Evolutionary conservation across 2,329 filamentous ascomycete genomes (phyloP).

Genomic region (Neonectria neomacrospora): DNA sequence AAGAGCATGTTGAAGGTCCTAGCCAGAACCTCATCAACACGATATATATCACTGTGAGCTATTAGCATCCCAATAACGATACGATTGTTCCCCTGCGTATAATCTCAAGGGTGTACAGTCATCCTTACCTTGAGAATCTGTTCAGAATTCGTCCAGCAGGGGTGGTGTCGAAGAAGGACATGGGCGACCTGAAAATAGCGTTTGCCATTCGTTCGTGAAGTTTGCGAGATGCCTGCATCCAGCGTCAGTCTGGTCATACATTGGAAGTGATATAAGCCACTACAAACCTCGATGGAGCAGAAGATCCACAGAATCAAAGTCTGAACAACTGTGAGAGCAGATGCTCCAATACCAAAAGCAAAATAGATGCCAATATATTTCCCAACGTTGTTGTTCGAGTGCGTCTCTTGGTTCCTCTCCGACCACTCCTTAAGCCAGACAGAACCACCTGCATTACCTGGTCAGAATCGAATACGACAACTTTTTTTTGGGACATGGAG

Average conservation of each 20-base stretch:
- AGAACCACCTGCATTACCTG: slow-evolving; percentile 69
- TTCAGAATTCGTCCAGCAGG: slow-evolving; percentile 97
- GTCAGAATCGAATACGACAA: slow-evolving; percentile 14
- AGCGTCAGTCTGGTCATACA: slow-evolving; percentile 24
- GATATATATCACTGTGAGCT: slow-evolving; percentile 74
- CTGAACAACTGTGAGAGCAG: slow-evolving; percentile 86
- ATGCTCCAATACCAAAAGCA: slow-evolving; percentile 88
- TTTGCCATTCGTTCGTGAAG: slow-evolving; percentile 97
- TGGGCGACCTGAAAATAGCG: slow-evolving; percentile 95
- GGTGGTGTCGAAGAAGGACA: slow-evolving; percentile 99
- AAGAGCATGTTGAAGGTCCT: slow-evolving; percentile 98
- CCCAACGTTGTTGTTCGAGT: slow-evolving; percentile 79
- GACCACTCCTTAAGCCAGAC: slow-evolving; percentile 97
- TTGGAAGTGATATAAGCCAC: background rate
- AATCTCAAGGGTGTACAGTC: background rate
- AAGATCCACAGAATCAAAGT: slow-evolving; percentile 99
- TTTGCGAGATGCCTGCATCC: slow-evolving; percentile 84
- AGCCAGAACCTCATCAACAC: slow-evolving; percentile 91
- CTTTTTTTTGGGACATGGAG: too few relatives aligned
- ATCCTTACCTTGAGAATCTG: slow-evolving; percentile 84
- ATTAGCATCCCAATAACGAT: slow-evolving; percentile 36
- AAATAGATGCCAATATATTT: slow-evolving; percentile 97
- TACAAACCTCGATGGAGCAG: slow-evolving; percentile 90
- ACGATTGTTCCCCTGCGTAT: background rate
- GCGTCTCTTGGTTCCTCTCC: slow-evolving; percentile 75